Percentiles rank a stretch among this genome's conserved stretches.
Conservation (phyloP, 2,329 filamentous ascomycete genomes). For the Stachybotrys echinatus region DNA sequence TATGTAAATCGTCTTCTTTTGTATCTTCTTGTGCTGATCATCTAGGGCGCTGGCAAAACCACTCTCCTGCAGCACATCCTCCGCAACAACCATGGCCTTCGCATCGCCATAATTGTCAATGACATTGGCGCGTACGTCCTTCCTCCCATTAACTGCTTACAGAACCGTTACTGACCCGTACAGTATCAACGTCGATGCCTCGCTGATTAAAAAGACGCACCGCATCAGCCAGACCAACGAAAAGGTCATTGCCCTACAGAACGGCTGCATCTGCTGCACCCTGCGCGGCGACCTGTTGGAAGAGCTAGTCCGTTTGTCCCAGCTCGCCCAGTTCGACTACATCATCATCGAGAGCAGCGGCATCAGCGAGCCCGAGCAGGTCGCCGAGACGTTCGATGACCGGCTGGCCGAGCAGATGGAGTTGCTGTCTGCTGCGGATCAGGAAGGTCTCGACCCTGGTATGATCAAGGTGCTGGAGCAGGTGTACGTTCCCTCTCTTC, state of each 20-base stretch:
- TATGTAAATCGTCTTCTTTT: slow-evolving; percentile 5
- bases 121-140: slow-evolving; percentile 55
- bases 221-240: slow-evolving; percentile 54
- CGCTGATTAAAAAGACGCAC: slow-evolving; percentile 51
- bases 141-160: rapidly evolving
- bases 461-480: slow-evolving; percentile 29
- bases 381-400: slow-evolving; percentile 66
- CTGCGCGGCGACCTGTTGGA: slow-evolving; percentile 65
- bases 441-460: slow-evolving; percentile 24
- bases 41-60: slow-evolving; percentile 63
- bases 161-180: neutral
- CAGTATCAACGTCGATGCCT: slow-evolving; percentile 61
- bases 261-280: slow-evolving; percentile 74
- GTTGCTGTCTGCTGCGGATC: slow-evolving; percentile 21
- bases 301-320: slow-evolving; percentile 59
- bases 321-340: slow-evolving; percentile 62
- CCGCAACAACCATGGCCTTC: slow-evolving; percentile 59
- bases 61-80: slow-evolving; percentile 66
- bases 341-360: slow-evolving; percentile 68
- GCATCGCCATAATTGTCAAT: slow-evolving; percentile 69
- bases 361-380: slow-evolving; percentile 68
- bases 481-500: slow-evolving; percentile 19
- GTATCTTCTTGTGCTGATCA: neutral
- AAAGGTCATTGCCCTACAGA: slow-evolving; percentile 63
- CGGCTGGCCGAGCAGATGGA: slow-evolving; percentile 45